Conservation (phyloP, 192 early-diverging fungal genomes). For the Gaertneriomyces semiglobifer region DNA sequence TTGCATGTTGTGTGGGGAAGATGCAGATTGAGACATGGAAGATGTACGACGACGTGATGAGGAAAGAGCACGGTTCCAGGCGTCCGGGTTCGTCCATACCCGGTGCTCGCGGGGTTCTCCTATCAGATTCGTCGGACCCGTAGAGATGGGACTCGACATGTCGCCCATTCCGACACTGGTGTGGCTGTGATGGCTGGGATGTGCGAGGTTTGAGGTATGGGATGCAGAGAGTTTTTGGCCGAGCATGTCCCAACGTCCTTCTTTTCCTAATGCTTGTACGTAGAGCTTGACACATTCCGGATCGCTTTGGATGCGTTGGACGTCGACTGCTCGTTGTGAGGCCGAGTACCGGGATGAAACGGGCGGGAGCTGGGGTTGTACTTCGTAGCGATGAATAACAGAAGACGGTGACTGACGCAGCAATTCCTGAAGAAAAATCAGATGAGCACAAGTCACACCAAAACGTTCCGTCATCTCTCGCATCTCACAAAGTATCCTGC, state of each 20-base stretch:
- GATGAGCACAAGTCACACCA: neutral
- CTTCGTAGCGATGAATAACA: slow-evolving; percentile 44
- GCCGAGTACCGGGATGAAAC: slow-evolving; percentile 10
- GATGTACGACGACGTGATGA: neutral
- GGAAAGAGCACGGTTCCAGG: slow-evolving; percentile 33
- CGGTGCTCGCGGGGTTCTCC: slow-evolving; percentile 33
- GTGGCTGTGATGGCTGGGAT: too few relatives aligned
- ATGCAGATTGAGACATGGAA: neutral
- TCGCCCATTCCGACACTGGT: neutral
- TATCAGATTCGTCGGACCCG: neutral
- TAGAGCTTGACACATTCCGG: slow-evolving; percentile 37
- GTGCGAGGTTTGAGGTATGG: too few relatives aligned
- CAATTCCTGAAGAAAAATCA: slow-evolving; percentile 21
- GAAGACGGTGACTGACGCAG: slow-evolving; percentile 24
- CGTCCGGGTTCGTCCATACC: slow-evolving; percentile 19
- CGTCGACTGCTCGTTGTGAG: slow-evolving; percentile 15
- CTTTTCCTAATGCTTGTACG: slow-evolving; percentile 34
- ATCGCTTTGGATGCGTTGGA: slow-evolving; percentile 34
- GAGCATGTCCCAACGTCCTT: slow-evolving; percentile 35
- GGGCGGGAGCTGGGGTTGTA: slow-evolving; percentile 42
- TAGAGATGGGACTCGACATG: too few relatives aligned
- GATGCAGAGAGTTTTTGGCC: slow-evolving; percentile 20
- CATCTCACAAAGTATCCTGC: neutral
- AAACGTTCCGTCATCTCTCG: neutral
- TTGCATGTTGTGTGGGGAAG: neutral